Conservation (phyloP, 2,329 filamentous ascomycete genomes). For the Cytospora schulzeri region DNA sequence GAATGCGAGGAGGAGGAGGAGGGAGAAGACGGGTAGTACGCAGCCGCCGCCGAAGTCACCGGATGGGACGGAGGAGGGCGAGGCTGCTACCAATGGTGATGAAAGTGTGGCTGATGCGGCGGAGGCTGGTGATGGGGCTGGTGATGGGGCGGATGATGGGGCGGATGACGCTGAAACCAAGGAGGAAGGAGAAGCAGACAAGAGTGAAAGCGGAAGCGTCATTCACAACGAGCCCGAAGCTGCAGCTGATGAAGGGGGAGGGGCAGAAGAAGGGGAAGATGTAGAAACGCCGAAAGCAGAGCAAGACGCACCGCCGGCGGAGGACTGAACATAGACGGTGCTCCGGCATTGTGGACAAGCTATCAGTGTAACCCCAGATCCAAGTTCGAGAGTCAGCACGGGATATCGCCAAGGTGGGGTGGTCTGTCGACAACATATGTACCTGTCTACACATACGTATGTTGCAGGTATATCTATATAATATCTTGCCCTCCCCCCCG, state of each 20-base stretch:
- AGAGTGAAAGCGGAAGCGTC: constrained; percentile 10
- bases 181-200: constrained; percentile 9
- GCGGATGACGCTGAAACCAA: not conserved
- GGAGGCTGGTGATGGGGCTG: constrained; percentile 10
- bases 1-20: constrained; percentile 64
- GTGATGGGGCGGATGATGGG: constrained; percentile 10
- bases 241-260: constrained; percentile 15
- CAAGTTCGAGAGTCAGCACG: not conserved
- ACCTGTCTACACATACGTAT: constrained; percentile 23
- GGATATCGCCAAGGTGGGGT: not conserved
- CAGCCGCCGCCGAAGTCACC: constrained; percentile 24
- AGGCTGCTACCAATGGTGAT: constrained; percentile 33
- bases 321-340: constrained; percentile 5
- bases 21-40: constrained; percentile 57
- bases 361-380: constrained; percentile 17
- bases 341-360: not conserved
- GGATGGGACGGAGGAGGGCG: constrained; percentile 59
- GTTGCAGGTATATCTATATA: constrained; percentile 24
- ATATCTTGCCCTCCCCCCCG: constrained; percentile 19
- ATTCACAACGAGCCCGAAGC: constrained; percentile 4
- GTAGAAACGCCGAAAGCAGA: constrained; percentile 21
- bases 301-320: constrained; percentile 11
- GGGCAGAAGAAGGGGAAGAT: constrained; percentile 16
- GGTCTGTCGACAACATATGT: constrained; percentile 9
- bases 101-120: constrained; percentile 15